Evolutionary conservation across 2,329 filamentous ascomycete genomes (phyloP).

Genomic region (Cladosporium sp.): DNA sequence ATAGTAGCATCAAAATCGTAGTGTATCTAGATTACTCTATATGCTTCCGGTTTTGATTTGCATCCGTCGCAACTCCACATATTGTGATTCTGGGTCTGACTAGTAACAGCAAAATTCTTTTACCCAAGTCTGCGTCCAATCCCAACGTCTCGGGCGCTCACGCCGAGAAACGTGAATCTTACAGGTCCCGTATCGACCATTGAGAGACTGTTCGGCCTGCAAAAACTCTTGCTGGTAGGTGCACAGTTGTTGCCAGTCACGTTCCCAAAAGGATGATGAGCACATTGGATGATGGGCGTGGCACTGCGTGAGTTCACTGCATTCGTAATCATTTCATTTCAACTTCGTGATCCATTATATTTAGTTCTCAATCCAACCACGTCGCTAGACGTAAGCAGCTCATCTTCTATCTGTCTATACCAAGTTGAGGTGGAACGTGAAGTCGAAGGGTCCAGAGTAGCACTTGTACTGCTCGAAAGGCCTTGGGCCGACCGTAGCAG

Average conservation of each 20-base stretch:
- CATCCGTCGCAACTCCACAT: not conserved
- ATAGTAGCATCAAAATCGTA: not conserved
- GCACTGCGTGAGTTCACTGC: not conserved
- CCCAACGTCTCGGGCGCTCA: not conserved
- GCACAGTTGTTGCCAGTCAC: not conserved
- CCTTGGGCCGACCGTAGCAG: slow-evolving; percentile 62
- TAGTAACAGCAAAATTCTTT: not conserved
- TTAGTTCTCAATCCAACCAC: not conserved
- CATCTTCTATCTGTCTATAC: not conserved
- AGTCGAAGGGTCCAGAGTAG: slow-evolving; percentile 19
- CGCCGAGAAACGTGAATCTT: not conserved
- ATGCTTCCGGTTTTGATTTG: not conserved
- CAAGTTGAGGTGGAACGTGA: slow-evolving; percentile 13
- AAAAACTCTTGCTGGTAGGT: not conserved
- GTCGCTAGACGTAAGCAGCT: not conserved
- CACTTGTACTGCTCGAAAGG: slow-evolving; percentile 42
- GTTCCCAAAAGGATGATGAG: not conserved
- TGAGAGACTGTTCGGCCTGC: not conserved
- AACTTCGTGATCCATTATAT: not conserved
- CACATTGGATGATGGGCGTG: not conserved
- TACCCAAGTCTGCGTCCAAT: not conserved
- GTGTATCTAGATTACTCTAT: not conserved
- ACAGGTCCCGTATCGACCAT: not conserved
- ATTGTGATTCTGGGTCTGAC: not conserved
- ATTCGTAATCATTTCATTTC: not conserved